Base-by-base conservation (phyloP, 257 asterid species). In the Coffea canephora region DNA sequence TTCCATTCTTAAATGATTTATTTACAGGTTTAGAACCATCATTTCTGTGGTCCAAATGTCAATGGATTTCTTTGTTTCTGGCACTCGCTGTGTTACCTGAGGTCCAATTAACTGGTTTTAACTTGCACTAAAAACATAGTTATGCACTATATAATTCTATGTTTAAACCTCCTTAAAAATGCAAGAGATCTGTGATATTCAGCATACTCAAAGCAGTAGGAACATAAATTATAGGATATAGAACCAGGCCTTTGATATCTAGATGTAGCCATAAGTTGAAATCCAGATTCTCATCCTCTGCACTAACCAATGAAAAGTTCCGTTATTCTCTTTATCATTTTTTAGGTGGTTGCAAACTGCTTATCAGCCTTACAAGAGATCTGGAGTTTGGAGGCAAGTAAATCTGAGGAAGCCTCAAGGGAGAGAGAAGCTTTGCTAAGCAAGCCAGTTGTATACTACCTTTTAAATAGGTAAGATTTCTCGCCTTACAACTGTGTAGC, bases 281-380 rank as follows among this genome's bases (percentile, higher is more conserved):
- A 49, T 74, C 1, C 49, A 21, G 25, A 79, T 11, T 48, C 73
- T 73, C 39, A 21, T 50, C 27, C 13, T 36, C 61, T 41, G 16
- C 25, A 45, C 4, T 72, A n/a, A 61, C 11, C 5, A 7, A 15
- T 61, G 45, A 36, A 49, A 27, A 39, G 55, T 43, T 69, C 62
- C 2, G 64, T 77, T 77, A 77, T 62, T 67, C 61, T 64, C 69
- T 14, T 6, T 77, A 36, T 84, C 85, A 71, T 57, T 66, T 72
- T 73, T 75, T 81, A 96, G 98, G 99, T 96, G 78, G 97, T 96
- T 73, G 96, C 97, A 27, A 92, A 94, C 88, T 96, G 96, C 88
- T 89, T 96, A 80, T 88, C 90, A 71, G 86, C 97, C 77, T 88
- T 96, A 77, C 98, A 96, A 87, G 97, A 92, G 90, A 94, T 96